These are phyloP conservation scores for Coemansia sp. DNA, from an alignment of 192 early-diverging fungal species.

Conservation along the genomic window DNA sequence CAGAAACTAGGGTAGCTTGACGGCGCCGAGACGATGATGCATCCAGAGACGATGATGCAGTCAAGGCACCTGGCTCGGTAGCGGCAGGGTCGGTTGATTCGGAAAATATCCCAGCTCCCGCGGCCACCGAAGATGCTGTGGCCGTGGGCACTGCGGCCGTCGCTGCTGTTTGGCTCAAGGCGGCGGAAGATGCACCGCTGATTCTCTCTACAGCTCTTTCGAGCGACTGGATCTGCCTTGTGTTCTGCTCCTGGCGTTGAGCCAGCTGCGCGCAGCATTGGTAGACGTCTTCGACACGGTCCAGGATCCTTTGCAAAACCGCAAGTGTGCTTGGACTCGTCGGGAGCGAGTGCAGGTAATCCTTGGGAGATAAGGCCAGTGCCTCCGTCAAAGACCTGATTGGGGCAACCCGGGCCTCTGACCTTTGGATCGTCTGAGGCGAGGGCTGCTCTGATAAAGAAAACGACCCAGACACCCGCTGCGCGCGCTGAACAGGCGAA, in stretches of 20 bases:
- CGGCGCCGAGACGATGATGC: background rate
- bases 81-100: background rate
- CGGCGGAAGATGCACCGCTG: background rate
- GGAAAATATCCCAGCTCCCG: background rate
- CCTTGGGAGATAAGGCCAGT: conserved; percentile 30
- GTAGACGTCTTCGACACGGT: background rate
- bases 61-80: background rate
- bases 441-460: background rate
- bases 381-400: conserved; percentile 38
- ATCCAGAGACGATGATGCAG: background rate
- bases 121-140: background rate
- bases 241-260: background rate
- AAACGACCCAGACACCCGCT: conserved; percentile 1
- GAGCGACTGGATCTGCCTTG: background rate
- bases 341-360: background rate
- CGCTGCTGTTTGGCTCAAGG: background rate
- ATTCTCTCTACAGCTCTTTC: background rate
- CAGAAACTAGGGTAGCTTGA: background rate
- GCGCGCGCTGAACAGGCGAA: conserved; percentile 6
- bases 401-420: conserved; percentile 24
- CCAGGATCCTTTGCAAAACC: background rate
- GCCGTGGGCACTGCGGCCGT: background rate
- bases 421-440: conserved; percentile 15
- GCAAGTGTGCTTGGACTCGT: background rate
- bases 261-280: background rate